These are phyloP conservation scores for Heimioporus sp. DNA, from an alignment of 768 basidiomycete species.

Conservation along the genomic window DNA sequence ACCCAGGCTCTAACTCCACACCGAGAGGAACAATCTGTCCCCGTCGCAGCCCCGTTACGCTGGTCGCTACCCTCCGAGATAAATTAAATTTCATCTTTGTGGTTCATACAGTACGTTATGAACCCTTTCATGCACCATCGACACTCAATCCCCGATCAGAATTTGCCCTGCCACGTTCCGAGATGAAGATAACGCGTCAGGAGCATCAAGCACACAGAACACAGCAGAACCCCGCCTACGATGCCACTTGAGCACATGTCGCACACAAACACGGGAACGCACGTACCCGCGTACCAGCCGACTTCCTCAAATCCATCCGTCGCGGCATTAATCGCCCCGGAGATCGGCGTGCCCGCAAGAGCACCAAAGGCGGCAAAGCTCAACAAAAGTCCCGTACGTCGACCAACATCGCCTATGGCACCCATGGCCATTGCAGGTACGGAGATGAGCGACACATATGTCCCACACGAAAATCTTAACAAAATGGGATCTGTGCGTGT, in stretches of 20 bases:
- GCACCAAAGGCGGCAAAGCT: conserved; percentile 61
- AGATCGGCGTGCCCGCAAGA: conserved; percentile 68
- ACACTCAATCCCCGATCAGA: conserved; percentile 20
- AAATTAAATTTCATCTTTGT: too few species aligned
- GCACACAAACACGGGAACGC: not conserved
- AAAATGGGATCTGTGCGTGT: not conserved
- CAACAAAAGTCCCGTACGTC: conserved; percentile 65
- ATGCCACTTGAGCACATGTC: not conserved
- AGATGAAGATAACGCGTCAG: conserved; percentile 41
- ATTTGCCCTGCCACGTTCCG: conserved; percentile 41
- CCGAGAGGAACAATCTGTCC: too few species aligned
- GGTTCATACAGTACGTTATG: too few species aligned
- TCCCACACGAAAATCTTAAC: conserved; percentile 57
- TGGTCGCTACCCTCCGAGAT: too few species aligned
- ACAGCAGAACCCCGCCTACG: conserved; percentile 38
- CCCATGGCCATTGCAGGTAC: conserved; percentile 65
- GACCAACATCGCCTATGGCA: conserved; percentile 56
- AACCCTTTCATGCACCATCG: too few species aligned
- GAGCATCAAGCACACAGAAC: conserved; percentile 41
- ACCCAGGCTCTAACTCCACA: too few species aligned
- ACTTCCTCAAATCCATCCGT: conserved; percentile 44
- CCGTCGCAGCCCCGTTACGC: too few species aligned
- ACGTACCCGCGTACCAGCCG: conserved; percentile 42
- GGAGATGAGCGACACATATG: conserved; percentile 55
- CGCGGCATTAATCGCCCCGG: conserved; percentile 59